Evolutionary conservation across 192 early-diverging fungal species (phyloP), one percentile per base, ranked within the genome.

Genomic region (Coemansia sp.): DNA sequence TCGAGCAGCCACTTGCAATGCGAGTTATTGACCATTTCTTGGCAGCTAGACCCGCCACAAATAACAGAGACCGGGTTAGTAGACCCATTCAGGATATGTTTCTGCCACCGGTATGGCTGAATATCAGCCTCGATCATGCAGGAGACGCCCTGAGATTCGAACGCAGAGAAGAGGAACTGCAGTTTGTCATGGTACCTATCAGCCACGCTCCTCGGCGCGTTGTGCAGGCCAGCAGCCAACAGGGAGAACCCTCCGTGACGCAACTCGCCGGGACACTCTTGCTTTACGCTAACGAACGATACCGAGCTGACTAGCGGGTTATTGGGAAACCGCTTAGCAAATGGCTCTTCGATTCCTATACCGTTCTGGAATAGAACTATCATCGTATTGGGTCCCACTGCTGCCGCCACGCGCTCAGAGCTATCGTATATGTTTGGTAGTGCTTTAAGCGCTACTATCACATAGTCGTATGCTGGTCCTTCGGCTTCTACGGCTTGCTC

Each of bases 331-430:
- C 80, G 75, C 33, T 57, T 67, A n/a, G 68, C 74, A 61, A 89
- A 84, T 27, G 87, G 85, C 7, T 88, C 84, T 59, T 93, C 92
- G 49, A 90, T 82, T 0, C 87, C 90, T 16, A 93, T 84, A 5
- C 92, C 92, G 70, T 93, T 93, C 76, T 93, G 92, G 47, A 93
- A 89, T 47, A 85, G 41, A 4, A 80, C 33, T 5, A 85, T 57
- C 71, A 76, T 80, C 2, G 82, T 85, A 46, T 33, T 16, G 6
- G 57, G 29, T 5, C 60, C 55, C 3, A 85, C 70, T 0, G 67
- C 78, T 2, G 41, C 18, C 9, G 67, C 40, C 18, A 80, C 68
- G 15, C 70, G 65, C 36, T 76, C 71, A 10, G 82, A 42, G 62
- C 78, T 72, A 47, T 80, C 77, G 67, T 80, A 85, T 24, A 80